phyloP scores from a whole-genome alignment of 2,329 filamentous ascomycete genomes.

The Dryadomyces quercivorus region DNA sequence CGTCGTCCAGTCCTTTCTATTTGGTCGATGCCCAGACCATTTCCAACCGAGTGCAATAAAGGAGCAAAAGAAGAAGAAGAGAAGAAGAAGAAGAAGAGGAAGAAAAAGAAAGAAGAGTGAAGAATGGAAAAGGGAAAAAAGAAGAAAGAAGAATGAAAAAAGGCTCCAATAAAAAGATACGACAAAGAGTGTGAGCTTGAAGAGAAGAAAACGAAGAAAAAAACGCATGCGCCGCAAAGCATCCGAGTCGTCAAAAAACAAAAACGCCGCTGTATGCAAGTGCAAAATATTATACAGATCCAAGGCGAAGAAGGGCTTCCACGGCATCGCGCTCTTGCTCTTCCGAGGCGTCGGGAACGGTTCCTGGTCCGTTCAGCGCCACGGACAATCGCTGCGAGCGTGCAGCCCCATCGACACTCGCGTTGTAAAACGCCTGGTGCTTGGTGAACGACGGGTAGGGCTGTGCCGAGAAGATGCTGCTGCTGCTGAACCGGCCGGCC shows the following conservation, averaged over 20 bases:
- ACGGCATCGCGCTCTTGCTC: constrained; percentile 71
- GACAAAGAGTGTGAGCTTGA: background rate
- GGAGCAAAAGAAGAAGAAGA: background rate
- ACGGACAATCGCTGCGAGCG: constrained; percentile 21
- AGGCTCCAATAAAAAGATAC: background rate
- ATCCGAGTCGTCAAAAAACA: background rate
- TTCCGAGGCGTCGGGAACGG: constrained; percentile 45
- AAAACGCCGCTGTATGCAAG: constrained; percentile 42
- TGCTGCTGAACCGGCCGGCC: constrained; percentile 37
- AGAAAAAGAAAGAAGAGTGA: background rate
- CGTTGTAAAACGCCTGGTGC: constrained; percentile 34
- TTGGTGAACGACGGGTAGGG: constrained; percentile 18
- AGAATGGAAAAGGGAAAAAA: background rate
- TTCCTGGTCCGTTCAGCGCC: constrained; percentile 27
- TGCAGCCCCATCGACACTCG: constrained; percentile 36
- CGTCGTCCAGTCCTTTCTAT: too few relatives aligned
- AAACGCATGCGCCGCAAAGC: background rate
- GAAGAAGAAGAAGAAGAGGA: background rate
- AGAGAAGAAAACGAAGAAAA: constrained; percentile 2
- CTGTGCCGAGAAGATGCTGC: constrained; percentile 32
- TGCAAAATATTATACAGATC: constrained; percentile 53
- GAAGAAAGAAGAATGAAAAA: background rate
- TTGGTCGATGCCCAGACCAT: too few relatives aligned
- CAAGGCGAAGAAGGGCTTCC: constrained; percentile 68
- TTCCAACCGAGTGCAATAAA: too few relatives aligned